phyloP scores from a whole-genome alignment of 2,329 filamentous ascomycete species.

The Penicillium frequentans region DNA sequence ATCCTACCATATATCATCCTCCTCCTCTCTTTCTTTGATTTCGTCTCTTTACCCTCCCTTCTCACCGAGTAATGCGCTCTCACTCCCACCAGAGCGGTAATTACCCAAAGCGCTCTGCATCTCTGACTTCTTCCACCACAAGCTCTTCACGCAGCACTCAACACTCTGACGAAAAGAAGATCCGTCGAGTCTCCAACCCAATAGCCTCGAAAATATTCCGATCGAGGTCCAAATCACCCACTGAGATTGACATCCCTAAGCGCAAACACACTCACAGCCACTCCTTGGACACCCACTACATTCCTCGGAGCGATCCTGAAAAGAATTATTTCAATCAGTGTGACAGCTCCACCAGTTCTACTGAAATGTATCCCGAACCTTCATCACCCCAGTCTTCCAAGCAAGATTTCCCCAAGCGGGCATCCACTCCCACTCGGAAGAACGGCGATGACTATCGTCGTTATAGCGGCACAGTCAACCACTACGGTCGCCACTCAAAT shows the following conservation, averaged over 20 bases:
- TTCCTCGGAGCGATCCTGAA: conserved; percentile 15
- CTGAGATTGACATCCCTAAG: conserved; percentile 18
- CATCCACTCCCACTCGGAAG: conserved; percentile 24
- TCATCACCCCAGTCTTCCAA: conserved; percentile 16
- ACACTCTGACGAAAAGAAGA: conserved; percentile 16
- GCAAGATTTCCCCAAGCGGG: conserved; percentile 16
- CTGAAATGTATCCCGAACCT: conserved; percentile 20
- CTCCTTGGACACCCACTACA: conserved; percentile 11
- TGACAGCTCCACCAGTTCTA: conserved; percentile 19
- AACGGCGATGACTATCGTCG: conserved; percentile 38
- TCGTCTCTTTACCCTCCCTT: neutral
- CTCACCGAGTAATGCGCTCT: conserved; percentile 15
- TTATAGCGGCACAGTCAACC: conserved; percentile 42
- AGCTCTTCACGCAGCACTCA: conserved; percentile 17
- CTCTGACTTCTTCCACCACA: conserved; percentile 20
- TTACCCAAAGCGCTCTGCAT: conserved; percentile 19
- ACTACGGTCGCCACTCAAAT: conserved; percentile 52
- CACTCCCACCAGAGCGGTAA: conserved; percentile 9
- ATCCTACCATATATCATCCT: neutral
- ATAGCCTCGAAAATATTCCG: conserved; percentile 19
- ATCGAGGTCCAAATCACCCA: conserved; percentile 22
- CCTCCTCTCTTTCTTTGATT: neutral
- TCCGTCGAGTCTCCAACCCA: conserved; percentile 9
- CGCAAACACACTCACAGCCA: conserved; percentile 2
- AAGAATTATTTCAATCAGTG: conserved; percentile 14